Evolutionary conservation across 768 basidiomycete species (phyloP), one percentile per base, ranked within the genome.

Genomic region (Dioszegia aurantiaca): DNA sequence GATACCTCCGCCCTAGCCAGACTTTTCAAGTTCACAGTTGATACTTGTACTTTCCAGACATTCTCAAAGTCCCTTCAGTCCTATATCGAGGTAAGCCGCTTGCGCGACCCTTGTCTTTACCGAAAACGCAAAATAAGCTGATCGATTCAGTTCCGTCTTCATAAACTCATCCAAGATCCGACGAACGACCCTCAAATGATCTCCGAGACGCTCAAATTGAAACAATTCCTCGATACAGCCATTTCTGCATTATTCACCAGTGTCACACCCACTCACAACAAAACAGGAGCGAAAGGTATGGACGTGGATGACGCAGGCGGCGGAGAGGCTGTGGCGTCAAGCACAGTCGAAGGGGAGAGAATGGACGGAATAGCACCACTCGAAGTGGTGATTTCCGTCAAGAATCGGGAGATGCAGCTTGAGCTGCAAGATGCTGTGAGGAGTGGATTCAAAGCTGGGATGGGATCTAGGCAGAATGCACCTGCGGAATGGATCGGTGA

Each of bases 401-500:
- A 30, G 3, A 24, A 28, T n/a, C 23, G 40, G 12, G 24, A 16
- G 0, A 27, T 61, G 47, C 58, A 63, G 54, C 54, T 73, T 6
- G 73, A 70, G 27, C 48, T 76, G 37, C 62, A 74, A 55, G 68
- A 67, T 37, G 70, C 71, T 19, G 52, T 74, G 16, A 31, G 73
- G 30, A 58, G 43, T 26, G 75, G 73, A 0, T 69, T 73, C 56
- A 74, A 73, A 55, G 46, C 61, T 12, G 75, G 72, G 21, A 64
- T 77, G 62, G 72, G 72, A 30, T 70, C 68, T 44, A 52, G 75
- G 24, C 72, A 75, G 48, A 74, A 73, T 58, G 71, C 69, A 3
- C 75, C 75, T 10, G 75, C 75, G 4, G 75, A 77, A 46, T 70
- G 72, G 66, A 77, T 77, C 37, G 74, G 74, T 73, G 39, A 53